Base-by-base conservation (phyloP, 2,329 filamentous ascomycete species). In the Fusarium sp. region DNA sequence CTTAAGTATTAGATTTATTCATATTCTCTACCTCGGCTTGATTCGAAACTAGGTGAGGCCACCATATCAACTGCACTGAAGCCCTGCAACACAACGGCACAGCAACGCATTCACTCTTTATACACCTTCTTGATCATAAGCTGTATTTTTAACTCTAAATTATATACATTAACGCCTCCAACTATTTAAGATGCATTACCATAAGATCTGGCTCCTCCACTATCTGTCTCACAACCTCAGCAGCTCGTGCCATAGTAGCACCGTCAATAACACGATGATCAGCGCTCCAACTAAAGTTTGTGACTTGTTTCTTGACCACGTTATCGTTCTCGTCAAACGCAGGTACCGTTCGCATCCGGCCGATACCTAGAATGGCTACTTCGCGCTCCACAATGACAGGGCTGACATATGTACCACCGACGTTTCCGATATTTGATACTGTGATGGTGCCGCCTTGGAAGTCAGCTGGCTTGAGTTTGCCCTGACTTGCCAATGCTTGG, bases 251-350 rank as follows among this genome's bases (percentile, higher is more conserved):
- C 88, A 97, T 93, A 64, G 94, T 97, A 48, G 95, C 95, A 3
- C 96, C 96, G 80, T 99, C 96, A 48, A 98, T 90, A 56, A 98
- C 92, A 21, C 96, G 86, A 81, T 99, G 96, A 80, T 98, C 94
- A 8, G 95, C 95, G 79, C 93, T 95, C 95, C 95, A 98, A 81
- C 94, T 98, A 74, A 98, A 93, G 77, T 97, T 94, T 78, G 91
- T 91, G 65, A 97, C 87, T 76, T 97, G 91, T 79, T 89, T 92
- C 81, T 88, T 89, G 14, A 94, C 85, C 14, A 98, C 83, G 30
- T 81, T 77, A 79, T 87, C 79, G 69, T 81, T 75, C 51, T 84
- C 85, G 58, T 83, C 86, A 79, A 98, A 98, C 4, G 93, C 91
- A 13, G 96, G 96, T 31, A 97, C 87, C 2, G 88, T 87, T 74